phyloP scores from a whole-genome alignment of 805 yeast genomes.

The Millerozyma miso region DNA sequence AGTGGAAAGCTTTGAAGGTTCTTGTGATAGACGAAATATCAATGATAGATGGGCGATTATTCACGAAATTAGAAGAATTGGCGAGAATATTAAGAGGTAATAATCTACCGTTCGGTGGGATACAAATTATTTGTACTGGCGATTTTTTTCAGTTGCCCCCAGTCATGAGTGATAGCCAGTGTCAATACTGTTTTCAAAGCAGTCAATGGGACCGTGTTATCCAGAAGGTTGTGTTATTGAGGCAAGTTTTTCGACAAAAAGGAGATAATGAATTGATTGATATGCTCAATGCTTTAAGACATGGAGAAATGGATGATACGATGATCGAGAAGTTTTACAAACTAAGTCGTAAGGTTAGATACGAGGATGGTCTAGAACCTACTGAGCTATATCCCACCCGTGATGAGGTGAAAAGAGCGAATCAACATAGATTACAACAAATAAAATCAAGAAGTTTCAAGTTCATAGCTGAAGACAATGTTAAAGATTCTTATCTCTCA shows the following conservation, averaged over 20 bases:
- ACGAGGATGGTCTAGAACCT: slow-evolving; percentile 77
- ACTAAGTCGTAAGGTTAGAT: slow-evolving; percentile 54
- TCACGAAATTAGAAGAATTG: slow-evolving; percentile 68
- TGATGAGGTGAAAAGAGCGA: slow-evolving; percentile 77
- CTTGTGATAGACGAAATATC: slow-evolving; percentile 90
- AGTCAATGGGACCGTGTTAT: slow-evolving; percentile 63
- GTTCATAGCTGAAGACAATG: slow-evolving; percentile 41
- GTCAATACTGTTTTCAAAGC: slow-evolving; percentile 71
- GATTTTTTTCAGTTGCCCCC: slow-evolving; percentile 97
- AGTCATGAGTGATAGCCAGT: slow-evolving; percentile 44
- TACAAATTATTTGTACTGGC: slow-evolving; percentile 87
- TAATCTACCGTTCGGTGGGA: slow-evolving; percentile 82
- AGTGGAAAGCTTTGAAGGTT: slow-evolving; percentile 69
- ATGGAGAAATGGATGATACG: slow-evolving; percentile 56
- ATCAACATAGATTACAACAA: slow-evolving; percentile 34
- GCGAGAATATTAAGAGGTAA: slow-evolving; percentile 57
- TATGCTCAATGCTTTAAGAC: slow-evolving; percentile 76
- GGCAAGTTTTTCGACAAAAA: slow-evolving; percentile 82
- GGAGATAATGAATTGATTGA: slow-evolving; percentile 73
- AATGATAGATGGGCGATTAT: slow-evolving; percentile 79
- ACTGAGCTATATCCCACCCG: slow-evolving; percentile 89
- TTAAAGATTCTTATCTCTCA: slow-evolving; percentile 15
- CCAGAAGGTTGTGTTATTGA: slow-evolving; percentile 61
- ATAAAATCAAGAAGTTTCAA: slow-evolving; percentile 44
- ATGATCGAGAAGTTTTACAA: slow-evolving; percentile 46